Base-by-base conservation (phyloP, 2,329 filamentous ascomycete genomes). In the Fusarium algeriense region DNA sequence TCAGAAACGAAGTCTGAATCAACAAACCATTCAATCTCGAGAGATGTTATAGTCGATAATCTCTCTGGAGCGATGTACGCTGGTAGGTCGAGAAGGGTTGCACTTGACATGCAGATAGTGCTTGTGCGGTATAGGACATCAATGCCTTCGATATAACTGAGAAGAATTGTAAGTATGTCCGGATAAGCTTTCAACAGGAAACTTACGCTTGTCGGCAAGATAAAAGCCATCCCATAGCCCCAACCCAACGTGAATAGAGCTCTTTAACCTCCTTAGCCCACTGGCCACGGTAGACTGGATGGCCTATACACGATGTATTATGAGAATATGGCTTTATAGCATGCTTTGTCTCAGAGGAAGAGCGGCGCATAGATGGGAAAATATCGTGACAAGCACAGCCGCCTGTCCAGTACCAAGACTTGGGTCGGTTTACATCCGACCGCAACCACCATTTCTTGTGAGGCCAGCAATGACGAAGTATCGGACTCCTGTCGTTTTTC, bases 131-230 rank as follows among this genome's bases (percentile, higher is more conserved):
- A 53, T 17, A 53, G 7, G 17, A 53, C 19, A 8, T 53, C 7
- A 3, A 41, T 7, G 10, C 50, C 50, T 6, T 41, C 50, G 9
- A 7, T 7, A 20, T 53, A 53, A 2, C 50, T 53, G 13, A 17
- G 10, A 17, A 6, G 3, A 10, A 32, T 17, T 1, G 19, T 53
- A 6, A 50, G 20, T 3, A 50, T 35, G 1, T 14, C 2, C 2
- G 3, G 2, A 1, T 17, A 0, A 28, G 0, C 2, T 4, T 10
- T 19, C 0, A 3, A 5, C 6, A 5, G 5, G 5, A 2, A 38
- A 53, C 50, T 28, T 2, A 53, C 50, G 50, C 35, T 26, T 53
- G 50, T 17, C 35, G n/a, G 11, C 19, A 53, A 3, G 50, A 6
- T 13, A 3, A 23, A 20, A 53, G 50, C 50, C 35, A 53, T 30